Evolutionary conservation across 2,329 filamentous ascomycete species (phyloP).

Genomic region (Peltaster fructicola): DNA sequence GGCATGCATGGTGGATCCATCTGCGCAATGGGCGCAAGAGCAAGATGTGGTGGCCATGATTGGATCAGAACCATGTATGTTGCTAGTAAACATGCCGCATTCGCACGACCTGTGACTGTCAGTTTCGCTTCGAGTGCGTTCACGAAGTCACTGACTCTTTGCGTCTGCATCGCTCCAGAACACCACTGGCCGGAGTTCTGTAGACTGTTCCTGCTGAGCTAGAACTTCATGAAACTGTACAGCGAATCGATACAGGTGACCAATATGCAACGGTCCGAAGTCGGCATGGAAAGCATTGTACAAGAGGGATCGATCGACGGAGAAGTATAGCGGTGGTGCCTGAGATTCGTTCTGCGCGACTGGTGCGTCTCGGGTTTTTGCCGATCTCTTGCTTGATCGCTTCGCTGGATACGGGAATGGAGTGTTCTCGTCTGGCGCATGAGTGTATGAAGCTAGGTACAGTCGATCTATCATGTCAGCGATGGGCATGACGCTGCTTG

Average conservation of each 20-base stretch:
- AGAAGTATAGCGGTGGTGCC: conserved; percentile 74
- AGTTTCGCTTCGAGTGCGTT: too few relatives aligned
- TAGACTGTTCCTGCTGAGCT: conserved; percentile 75
- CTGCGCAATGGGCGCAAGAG: conserved; percentile 86
- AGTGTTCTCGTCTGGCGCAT: conserved; percentile 62
- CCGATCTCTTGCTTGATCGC: conserved; percentile 50
- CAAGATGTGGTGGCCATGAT: conserved; percentile 90
- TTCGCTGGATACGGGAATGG: conserved; percentile 64
- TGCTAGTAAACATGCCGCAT: conserved; percentile 84
- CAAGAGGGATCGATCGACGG: conserved; percentile 62
- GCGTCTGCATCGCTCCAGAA: conserved; percentile 92
- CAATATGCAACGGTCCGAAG: conserved; percentile 93
- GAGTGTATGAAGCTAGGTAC: conserved; percentile 82
- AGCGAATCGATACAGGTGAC: conserved; percentile 90
- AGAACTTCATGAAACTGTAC: conserved; percentile 91
- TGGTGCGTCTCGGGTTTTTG: too few relatives aligned
- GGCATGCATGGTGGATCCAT: conserved; percentile 97
- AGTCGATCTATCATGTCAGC: conserved; percentile 53
- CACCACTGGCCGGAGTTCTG: conserved; percentile 76
- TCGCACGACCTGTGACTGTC: conserved; percentile 52
- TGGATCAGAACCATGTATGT: conserved; percentile 99
- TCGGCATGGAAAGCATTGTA: conserved; percentile 99
- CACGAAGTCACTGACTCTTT: conserved; percentile 47
- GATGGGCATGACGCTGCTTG: conserved; percentile 12
- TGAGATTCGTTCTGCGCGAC: conserved; percentile 42